These are phyloP conservation scores for Puccinia brachypodii DNA, from an alignment of 1,284 basidiomycete species.

Conservation along the genomic window DNA sequence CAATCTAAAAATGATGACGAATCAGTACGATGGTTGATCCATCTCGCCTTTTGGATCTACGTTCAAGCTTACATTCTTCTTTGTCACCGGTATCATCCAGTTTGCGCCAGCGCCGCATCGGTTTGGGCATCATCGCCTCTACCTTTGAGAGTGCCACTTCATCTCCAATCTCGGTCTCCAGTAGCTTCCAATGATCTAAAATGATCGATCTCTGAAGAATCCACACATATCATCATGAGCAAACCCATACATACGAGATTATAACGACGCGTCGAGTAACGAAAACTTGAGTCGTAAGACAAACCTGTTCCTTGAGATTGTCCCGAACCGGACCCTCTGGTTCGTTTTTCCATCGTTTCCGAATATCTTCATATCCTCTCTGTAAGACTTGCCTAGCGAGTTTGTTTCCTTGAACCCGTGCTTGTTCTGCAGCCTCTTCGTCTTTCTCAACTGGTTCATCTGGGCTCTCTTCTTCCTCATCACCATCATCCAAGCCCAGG, in stretches of 20 bases:
- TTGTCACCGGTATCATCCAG: conserved; percentile 78
- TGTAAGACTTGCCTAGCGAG: conserved; percentile 76
- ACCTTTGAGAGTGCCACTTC: conserved; percentile 71
- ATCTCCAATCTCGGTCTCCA: conserved; percentile 76
- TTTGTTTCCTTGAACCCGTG: conserved; percentile 65
- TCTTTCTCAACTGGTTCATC: conserved; percentile 64
- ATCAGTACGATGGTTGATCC: neutral
- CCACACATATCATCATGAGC: neutral
- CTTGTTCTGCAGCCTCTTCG: conserved; percentile 59
- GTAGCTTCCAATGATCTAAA: conserved; percentile 88
- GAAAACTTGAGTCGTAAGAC: conserved; percentile 50
- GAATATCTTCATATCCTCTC: conserved; percentile 80
- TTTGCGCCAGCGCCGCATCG: conserved; percentile 77
- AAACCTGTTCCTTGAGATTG: conserved; percentile 77
- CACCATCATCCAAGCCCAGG: conserved; percentile 62
- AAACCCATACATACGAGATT: neutral
- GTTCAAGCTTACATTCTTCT: conserved; percentile 69
- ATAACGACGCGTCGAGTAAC: neutral
- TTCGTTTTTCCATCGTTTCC: conserved; percentile 62
- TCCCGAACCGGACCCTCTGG: conserved; percentile 45
- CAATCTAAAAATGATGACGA: conserved; percentile 65
- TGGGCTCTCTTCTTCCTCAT: conserved; percentile 71
- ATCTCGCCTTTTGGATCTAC: neutral
- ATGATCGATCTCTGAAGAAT: conserved; percentile 72
- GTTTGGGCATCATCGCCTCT: conserved; percentile 83